These are phyloP conservation scores for Diaporthe caulivora DNA, from an alignment of 2,329 filamentous ascomycete genomes.

Conservation along the genomic window DNA sequence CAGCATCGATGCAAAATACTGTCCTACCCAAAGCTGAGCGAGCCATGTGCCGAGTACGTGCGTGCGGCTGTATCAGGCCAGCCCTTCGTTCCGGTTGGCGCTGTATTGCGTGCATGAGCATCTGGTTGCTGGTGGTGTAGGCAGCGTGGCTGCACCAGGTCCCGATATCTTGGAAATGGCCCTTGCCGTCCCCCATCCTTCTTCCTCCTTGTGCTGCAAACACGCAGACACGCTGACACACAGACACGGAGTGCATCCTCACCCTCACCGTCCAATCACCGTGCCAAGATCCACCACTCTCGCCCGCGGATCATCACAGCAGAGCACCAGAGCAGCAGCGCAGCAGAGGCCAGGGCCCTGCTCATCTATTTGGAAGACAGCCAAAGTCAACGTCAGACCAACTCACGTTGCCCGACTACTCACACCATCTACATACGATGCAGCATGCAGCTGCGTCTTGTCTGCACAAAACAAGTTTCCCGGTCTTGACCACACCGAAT, in stretches of 20 bases:
- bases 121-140: background rate
- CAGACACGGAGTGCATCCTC: background rate
- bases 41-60: background rate
- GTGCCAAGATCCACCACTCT: conserved; percentile 13
- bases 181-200: conserved; percentile 25
- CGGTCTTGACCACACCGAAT: conserved; percentile 5
- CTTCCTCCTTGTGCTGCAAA: background rate
- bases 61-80: background rate
- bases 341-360: conserved; percentile 2
- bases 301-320: conserved; percentile 22
- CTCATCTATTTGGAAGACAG: background rate
- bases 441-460: background rate
- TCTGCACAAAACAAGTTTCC: background rate
- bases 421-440: too few relatives aligned
- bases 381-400: conserved; percentile 31
- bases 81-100: background rate
- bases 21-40: background rate
- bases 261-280: conserved; percentile 14
- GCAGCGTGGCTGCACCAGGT: conserved; percentile 5
- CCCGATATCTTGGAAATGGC: conserved; percentile 26
- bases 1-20: background rate
- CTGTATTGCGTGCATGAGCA: background rate
- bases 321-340: conserved; percentile 13
- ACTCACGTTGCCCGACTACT: background rate
- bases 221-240: too few relatives aligned